Evolutionary conservation across 2,329 filamentous ascomycete species (phyloP), one percentile per base, ranked within the genome.

Genomic region (Fusarium buxicola): DNA sequence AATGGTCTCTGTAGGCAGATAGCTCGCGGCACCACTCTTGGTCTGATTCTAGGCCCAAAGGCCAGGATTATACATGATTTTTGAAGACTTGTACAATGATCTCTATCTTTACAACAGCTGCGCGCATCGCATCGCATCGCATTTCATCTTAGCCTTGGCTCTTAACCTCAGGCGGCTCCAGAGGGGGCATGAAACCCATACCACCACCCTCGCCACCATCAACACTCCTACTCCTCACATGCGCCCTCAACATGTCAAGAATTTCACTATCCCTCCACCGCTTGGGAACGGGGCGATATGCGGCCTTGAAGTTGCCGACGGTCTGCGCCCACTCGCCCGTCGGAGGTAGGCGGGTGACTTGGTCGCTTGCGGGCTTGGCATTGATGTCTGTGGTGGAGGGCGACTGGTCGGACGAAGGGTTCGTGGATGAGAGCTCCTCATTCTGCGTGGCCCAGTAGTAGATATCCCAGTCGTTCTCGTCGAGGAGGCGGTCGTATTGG

Each of bases 381-480:
- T 66, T 36, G 27, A 63, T 63, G 30, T 63, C 12, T 25, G 16
- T 38, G 34, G 58, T 63, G 28, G 59, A 54, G 13, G 59, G 46
- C 18, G 59, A 63, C 18, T 59, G 53, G 13, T 70, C 65, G 39
- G 70, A 65, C 63, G 75, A 56, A 43, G 75, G 73, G 70, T 75
- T 70, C 63, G 79, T 75, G 50, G 75, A 65, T 55, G 86, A 81
- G 49, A 81, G 76, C 30, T 86, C 68, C 63, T 77, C 76, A 69
- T 92, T 88, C 78, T 99, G 95, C 13, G 95, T 99, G 4, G 92
- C 92, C 95, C 95, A 99, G 84, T 99, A 99, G 84, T 99, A 99
- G 61, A 99, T 97, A 76, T 99, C 95, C 95, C 95, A 99, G 81
- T 99, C 95, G 78, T 99, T 99, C 80, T 99, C 95, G 78, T 99